These are phyloP conservation scores for Monosporascus cannonballus DNA, from an alignment of 2,329 filamentous ascomycete genomes.

Conservation along the genomic window DNA sequence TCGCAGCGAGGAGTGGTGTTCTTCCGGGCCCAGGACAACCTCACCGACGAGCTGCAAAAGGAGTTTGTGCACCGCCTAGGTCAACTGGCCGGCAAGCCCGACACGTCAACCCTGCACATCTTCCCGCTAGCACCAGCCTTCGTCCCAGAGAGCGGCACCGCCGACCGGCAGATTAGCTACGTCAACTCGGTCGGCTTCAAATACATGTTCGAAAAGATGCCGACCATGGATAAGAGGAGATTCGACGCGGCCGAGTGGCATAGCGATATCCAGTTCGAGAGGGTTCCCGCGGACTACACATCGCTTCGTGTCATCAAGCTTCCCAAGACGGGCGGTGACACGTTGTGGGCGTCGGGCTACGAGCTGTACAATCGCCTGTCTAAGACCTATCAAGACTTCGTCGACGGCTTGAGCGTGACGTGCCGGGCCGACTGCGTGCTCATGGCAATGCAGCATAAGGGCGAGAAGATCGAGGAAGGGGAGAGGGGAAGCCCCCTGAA, in stretches of 20 bases:
- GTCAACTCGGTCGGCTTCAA: slow-evolving; percentile 47
- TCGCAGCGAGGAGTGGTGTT: slow-evolving; percentile 60
- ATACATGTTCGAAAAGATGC: slow-evolving; percentile 22
- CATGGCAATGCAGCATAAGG: slow-evolving; percentile 19
- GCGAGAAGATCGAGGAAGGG: slow-evolving; percentile 26
- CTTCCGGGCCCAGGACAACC: slow-evolving; percentile 52
- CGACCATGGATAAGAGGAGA: slow-evolving; percentile 24
- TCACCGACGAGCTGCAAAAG: slow-evolving; percentile 55
- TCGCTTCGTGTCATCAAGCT: slow-evolving; percentile 51
- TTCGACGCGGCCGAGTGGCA: slow-evolving; percentile 44
- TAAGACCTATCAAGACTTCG: slow-evolving; percentile 41
- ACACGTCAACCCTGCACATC: slow-evolving; percentile 52
- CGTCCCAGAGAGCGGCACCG: slow-evolving; percentile 30
- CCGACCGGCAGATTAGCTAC: slow-evolving; percentile 51
- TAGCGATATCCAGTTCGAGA: slow-evolving; percentile 55
- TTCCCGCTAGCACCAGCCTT: slow-evolving; percentile 48
- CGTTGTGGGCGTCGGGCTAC: slow-evolving; percentile 58
- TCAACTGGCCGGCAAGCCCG: slow-evolving; percentile 51
- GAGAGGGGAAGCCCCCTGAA: slow-evolving; percentile 36
- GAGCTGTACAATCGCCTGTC: slow-evolving; percentile 53
- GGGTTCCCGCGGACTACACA: slow-evolving; percentile 53
- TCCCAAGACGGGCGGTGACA: slow-evolving; percentile 50
- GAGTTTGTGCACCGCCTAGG: slow-evolving; percentile 53
- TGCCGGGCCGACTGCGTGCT: slow-evolving; percentile 32
- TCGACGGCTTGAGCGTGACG: slow-evolving; percentile 45